phyloP scores from a whole-genome alignment of 2,329 filamentous ascomycete species.

The Epichloe sibirici region DNA sequence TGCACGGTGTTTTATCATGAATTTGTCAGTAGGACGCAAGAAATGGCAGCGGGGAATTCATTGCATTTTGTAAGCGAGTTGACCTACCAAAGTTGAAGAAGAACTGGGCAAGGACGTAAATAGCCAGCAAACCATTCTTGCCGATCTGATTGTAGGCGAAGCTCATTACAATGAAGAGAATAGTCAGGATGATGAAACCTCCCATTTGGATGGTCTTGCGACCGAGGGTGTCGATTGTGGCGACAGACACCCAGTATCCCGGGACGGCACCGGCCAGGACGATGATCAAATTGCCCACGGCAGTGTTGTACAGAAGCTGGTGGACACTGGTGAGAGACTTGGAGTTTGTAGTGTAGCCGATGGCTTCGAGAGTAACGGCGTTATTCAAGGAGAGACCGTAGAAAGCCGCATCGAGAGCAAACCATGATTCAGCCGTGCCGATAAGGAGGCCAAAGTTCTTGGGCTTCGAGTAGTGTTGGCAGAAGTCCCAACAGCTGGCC shows the following conservation, averaged over 20 bases:
- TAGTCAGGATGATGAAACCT: slow-evolving; percentile 48
- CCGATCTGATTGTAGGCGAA: slow-evolving; percentile 45
- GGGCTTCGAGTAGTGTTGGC: slow-evolving; percentile 54
- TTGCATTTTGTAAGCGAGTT: too few relatives aligned
- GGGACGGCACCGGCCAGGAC: slow-evolving; percentile 69
- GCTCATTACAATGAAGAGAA: slow-evolving; percentile 50
- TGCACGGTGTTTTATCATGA: slow-evolving; percentile 2
- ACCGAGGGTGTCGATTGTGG: slow-evolving; percentile 59
- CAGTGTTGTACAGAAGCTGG: slow-evolving; percentile 58
- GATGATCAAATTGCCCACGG: slow-evolving; percentile 67
- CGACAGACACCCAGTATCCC: slow-evolving; percentile 72
- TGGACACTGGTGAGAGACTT: slow-evolving; percentile 42
- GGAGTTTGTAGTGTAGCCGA: slow-evolving; percentile 49
- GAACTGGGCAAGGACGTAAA: slow-evolving; percentile 45
- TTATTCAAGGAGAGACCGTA: slow-evolving; percentile 68
- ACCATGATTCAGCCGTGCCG: slow-evolving; percentile 78
- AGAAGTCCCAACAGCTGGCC: slow-evolving; percentile 62
- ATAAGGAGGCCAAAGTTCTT: slow-evolving; percentile 61
- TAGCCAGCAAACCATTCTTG: slow-evolving; percentile 40
- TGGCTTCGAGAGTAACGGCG: slow-evolving; percentile 55
- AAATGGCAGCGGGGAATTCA: too few relatives aligned
- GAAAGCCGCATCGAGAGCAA: slow-evolving; percentile 52
- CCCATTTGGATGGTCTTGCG: slow-evolving; percentile 66
- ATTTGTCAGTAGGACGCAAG: background rate
- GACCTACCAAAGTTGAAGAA: slow-evolving; percentile 42